Evolutionary conservation across 2,329 filamentous ascomycete species (phyloP), one percentile per base, ranked within the genome.

Genomic region (Lachnellula subtilissima): DNA sequence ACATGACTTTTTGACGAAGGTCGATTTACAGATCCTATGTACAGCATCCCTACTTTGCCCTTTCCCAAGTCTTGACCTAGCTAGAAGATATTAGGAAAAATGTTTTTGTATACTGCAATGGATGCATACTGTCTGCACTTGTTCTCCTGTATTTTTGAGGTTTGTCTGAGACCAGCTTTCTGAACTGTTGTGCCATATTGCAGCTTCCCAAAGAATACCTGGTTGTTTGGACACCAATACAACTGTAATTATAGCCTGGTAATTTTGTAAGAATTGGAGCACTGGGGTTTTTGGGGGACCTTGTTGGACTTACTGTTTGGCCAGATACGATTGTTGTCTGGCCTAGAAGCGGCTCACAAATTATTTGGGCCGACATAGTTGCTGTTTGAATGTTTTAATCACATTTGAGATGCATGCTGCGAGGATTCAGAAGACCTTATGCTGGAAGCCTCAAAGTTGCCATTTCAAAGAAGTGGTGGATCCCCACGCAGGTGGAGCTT

Each of bases 181-280:
- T n/a, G 52, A 36, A 35, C 28, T 53, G 22, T 53, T 53, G 45
- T 53, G 52, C 52, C 52, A 53, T 12, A 53, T 12, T 17, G 52
- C 52, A 23, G 37, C 52, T 12, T 53, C 52, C 52, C 45, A 53
- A n/a, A 28, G 4, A 19, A 28, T 32, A n/a, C 11, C 47, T n/a
- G 47, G 28, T 28, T 49, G 15, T 7, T 19, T 32, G 28, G 12
- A 19, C 5, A 49, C 47, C 22, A 37, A 12, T n/a, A 49, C 28
- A n/a, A 49, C 47, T 17, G 47, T 35, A 36, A 49, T 32, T n/a
- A n/a, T n/a, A 12, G 32, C 47, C 47, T 49, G 47, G n/a, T 37
- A 25, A 25, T 4, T 49, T 32, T 15, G 32, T 49, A n/a, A 49
- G 28, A 8, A 25, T 25, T 3, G 8, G 17, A 42, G 39, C 17